Base-by-base conservation (phyloP, 768 basidiomycete genomes). In the Strobilomyces confusus region DNA sequence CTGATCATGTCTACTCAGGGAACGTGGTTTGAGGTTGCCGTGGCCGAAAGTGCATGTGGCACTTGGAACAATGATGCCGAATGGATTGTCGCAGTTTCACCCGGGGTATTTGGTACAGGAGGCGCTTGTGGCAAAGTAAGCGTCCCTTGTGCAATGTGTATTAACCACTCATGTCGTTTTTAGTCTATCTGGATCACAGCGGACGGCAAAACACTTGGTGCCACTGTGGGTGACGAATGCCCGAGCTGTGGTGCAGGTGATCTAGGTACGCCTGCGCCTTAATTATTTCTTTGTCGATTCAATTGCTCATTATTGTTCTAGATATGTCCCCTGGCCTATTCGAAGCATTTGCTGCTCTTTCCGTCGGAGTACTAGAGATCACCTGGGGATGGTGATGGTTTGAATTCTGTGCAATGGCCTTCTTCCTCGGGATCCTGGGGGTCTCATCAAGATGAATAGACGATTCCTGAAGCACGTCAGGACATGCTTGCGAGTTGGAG, bases 261-360 rank as follows among this genome's bases (percentile, higher is more conserved):
- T 62, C 69, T 89, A 56, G 87, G 87, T 87, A 66, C 54, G 78
- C 13, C 8, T 69, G 34, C 8, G 13, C 29, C 20, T 17, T 3
- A 29, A 19, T 41, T 40, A 38, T 52, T 36, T 29, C 5, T 14
- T n/a, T n/a, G n/a, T n/a, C 12, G 22, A 33, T 14, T 8, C 34
- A 26, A 42, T 57, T 13, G 55, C 50, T 61, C 19, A 60, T 55
- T 9, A 9, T 6, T 14, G 32, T 45, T 23, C 13, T 64, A 89
- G 87, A 89, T 65, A 78, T 89, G 81, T 87, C 85, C 26, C 78
- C 79, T 9, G 73, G 74, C 8, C 63, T 86, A 32, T 89, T 89
- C 69, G 4, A 79, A 62, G 57, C 79, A 53, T 63, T 89, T 43
- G 79, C 69, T 17, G 25, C 61, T 5, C 77, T 85, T 42, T 64